Conservation (phyloP, 225 moss, liverwort and hornwort genomes). For the Sphagnum contortum region DNA sequence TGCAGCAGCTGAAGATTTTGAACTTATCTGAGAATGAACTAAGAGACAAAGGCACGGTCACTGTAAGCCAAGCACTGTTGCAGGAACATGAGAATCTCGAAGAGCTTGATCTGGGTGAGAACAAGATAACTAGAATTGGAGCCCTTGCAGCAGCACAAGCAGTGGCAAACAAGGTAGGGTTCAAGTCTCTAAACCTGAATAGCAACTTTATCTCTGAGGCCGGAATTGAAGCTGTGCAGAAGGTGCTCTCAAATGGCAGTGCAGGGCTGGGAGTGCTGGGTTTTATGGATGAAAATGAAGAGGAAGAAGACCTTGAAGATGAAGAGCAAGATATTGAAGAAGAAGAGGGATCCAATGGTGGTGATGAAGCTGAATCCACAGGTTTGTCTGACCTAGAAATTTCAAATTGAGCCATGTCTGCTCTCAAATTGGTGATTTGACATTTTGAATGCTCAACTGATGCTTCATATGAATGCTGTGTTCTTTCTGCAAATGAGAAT, state of each 20-base stretch:
- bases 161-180: conserved; percentile 8
- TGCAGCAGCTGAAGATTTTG: conserved; percentile 17
- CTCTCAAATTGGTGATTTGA: too few species aligned
- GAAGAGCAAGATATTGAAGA: conserved; percentile 7
- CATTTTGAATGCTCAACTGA: too few species aligned
- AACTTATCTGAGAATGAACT: conserved; percentile 40
- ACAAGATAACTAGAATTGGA: conserved; percentile 20
- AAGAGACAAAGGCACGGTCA: conserved; percentile 25
- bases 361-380: too few species aligned
- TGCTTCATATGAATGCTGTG: too few species aligned
- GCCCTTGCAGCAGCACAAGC: conserved; percentile 21
- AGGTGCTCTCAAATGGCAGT: conserved; percentile 15
- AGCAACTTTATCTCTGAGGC: conserved; percentile 28
- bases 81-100: conserved; percentile 11
- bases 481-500: too few species aligned
- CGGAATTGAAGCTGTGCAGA: conserved; percentile 20
- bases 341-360: too few species aligned
- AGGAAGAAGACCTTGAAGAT: conserved; percentile 8
- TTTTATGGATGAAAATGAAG: conserved; percentile 34
- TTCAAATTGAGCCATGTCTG: too few species aligned
- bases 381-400: too few species aligned
- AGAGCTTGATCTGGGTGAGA: conserved; percentile 30
- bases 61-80: conserved; percentile 21
- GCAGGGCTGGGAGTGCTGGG: conserved; percentile 9
- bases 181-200: conserved; percentile 19